Evolutionary conservation across 768 basidiomycete species (phyloP).

Genomic region (Termitomyces sp.): DNA sequence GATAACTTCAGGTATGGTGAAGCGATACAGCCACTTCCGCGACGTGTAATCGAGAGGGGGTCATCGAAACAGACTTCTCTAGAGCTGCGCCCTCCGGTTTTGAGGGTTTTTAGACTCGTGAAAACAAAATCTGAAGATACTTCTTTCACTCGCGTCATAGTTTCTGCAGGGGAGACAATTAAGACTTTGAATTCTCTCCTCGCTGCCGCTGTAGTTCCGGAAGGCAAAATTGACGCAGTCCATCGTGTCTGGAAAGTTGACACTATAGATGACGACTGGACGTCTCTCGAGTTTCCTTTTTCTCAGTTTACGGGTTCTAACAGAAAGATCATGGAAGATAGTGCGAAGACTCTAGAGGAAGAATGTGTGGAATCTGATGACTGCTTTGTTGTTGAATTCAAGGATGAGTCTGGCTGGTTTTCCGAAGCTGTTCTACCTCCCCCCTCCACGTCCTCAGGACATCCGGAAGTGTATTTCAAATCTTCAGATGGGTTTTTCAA

Average conservation of each 20-base stretch:
- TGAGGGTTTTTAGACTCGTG: constrained; percentile 50
- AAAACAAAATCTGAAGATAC: constrained; percentile 19
- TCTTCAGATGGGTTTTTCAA: constrained; percentile 53
- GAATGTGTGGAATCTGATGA: constrained; percentile 55
- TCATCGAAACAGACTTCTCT: constrained; percentile 42
- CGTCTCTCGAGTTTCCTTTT: constrained; percentile 24
- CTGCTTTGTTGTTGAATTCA: constrained; percentile 73
- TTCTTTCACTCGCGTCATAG: constrained; percentile 30
- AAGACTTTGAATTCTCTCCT: constrained; percentile 34
- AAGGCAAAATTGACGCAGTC: constrained; percentile 24
- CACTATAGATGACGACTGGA: constrained; percentile 29
- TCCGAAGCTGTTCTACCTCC: constrained; percentile 26
- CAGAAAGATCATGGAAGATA: constrained; percentile 38
- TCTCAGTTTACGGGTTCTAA: constrained; percentile 24
- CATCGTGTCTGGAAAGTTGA: constrained; percentile 65
- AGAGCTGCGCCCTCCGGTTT: constrained; percentile 66
- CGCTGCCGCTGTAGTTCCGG: constrained; percentile 27
- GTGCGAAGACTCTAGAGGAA: constrained; percentile 47
- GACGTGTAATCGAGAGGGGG: constrained; percentile 62
- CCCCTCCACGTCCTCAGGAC: constrained; percentile 13
- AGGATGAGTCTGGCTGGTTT: constrained; percentile 53
- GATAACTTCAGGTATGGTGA: constrained; percentile 60
- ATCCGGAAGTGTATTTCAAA: constrained; percentile 37
- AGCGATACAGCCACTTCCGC: constrained; percentile 48
- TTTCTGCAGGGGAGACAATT: constrained; percentile 50